These are phyloP conservation scores for Penicillium diatomitis DNA, from an alignment of 495 filamentous ascomycete species.

Conservation along the genomic window DNA sequence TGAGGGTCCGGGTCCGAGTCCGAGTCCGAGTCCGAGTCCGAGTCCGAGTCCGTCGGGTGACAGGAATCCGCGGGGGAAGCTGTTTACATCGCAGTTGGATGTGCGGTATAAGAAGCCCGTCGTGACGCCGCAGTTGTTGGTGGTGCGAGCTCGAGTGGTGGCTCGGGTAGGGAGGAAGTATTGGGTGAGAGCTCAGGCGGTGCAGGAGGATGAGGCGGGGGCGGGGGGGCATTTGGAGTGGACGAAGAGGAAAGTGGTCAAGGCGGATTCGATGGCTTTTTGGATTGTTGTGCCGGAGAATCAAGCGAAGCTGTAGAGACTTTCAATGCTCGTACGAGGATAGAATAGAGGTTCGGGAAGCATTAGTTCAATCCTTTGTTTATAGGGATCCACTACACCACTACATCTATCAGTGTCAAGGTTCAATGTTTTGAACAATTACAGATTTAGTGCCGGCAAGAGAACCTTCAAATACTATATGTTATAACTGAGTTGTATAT, in stretches of 20 bases:
- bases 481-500: no score
- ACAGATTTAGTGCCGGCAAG: no score
- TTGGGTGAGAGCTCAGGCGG: conserved; percentile 32
- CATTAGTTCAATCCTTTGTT: no score
- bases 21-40: background rate
- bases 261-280: conserved; percentile 35
- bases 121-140: conserved; percentile 21
- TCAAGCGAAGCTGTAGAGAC: conserved; percentile 10
- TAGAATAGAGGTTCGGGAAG: no score
- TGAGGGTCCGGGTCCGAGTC: background rate
- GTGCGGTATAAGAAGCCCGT: conserved; percentile 30
- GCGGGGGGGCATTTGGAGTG: conserved; percentile 22
- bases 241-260: conserved; percentile 23
- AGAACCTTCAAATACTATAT: no score
- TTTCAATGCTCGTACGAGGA: no score
- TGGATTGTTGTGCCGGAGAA: conserved; percentile 25
- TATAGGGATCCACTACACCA: no score
- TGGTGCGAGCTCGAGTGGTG: conserved; percentile 26
- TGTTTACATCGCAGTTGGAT: conserved; percentile 35
- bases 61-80: conserved; percentile 20
- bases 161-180: conserved; percentile 28
- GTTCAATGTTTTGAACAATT: no score
- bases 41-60: background rate
- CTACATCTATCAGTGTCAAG: no score
- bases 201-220: conserved; percentile 28